A percentile compares a stretch with the other conserved stretches of the same genome.
Conservation (phyloP, 164 flowering plant genomes). For the Sextonia rubra region DNA sequence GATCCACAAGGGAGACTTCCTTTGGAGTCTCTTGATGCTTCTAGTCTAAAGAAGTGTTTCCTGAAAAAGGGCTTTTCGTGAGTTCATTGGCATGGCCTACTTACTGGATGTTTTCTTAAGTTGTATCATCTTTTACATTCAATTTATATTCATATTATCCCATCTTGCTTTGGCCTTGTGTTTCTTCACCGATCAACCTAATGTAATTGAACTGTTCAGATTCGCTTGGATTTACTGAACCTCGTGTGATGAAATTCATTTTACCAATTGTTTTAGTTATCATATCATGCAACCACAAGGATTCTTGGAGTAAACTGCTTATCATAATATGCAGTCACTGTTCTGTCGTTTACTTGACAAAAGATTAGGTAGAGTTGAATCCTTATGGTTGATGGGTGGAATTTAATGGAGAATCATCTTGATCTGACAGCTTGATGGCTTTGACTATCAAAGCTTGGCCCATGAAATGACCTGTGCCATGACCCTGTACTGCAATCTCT, state of each 20-base stretch:
- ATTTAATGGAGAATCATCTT: too few species aligned
- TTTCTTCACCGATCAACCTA: background rate
- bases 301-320: background rate
- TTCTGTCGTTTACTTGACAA: background rate
- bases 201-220: background rate
- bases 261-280: background rate
- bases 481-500: too few species aligned
- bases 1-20: conserved; percentile 93
- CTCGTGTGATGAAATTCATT: background rate
- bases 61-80: conserved; percentile 81
- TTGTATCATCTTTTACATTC: background rate
- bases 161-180: background rate
- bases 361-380: background rate
- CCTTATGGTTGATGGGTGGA: too few species aligned
- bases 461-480: too few species aligned
- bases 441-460: too few species aligned
- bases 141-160: too few species aligned
- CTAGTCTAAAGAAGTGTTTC: conserved; percentile 66
- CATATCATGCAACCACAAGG: background rate
- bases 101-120: background rate
- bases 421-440: too few species aligned
- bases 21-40: conserved; percentile 69
- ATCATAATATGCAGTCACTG: background rate
- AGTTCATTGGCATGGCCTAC: conserved; percentile 33
- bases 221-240: background rate